Evolutionary conservation across 2,329 filamentous ascomycete species (phyloP), one percentile per base, ranked within the genome.

Genomic region (Thielaviopsis populi): DNA sequence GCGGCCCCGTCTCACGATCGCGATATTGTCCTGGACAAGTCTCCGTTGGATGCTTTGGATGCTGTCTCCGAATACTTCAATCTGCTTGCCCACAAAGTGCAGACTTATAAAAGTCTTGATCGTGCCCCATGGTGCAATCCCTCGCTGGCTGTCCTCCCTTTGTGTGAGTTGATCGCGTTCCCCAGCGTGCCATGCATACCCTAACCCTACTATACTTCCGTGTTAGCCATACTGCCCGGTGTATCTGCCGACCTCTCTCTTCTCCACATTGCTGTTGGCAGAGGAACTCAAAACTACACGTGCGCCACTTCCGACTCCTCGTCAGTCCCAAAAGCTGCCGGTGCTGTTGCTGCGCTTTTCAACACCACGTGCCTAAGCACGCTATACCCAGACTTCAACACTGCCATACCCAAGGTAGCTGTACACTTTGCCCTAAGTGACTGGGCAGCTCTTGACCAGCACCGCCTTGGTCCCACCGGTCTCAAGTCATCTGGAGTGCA

Each of bases 201-300:
- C 53, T 30, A 56, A 37, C 41, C 22, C 62, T 50, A 27, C 40
- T 42, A 24, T 11, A 30, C 27, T 33, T 24, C 10, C 27, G 6
- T 40, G 2, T 22, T 22, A 66, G 65, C 78, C 6, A 75, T 81
- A 17, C 79, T 95, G 6, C 84, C 87, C 15, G 68, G 78, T 7
- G 83, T 84, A 15, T 75, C 82, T 0, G 68, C 76, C 6, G 87
- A 85, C 64, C 77, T 89, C 37, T 76, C 72, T 2, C 79, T 95
- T 61, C 81, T 83, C 71, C 89, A 95, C 74, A 87, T 96, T 63
- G 89, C 87, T 71, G 78, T 96, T 67, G 92, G 92, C 70, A 86
- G 89, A 54, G 92, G 92, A 66, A 94, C 88, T 7, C 86, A 96
- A 76, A 96, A 96, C 80, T 97, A 96, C 78, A 95, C 89, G 61